Evolutionary conservation across 176 grass and related monocot genomes (phyloP).

Genomic region (Musa beccarii): DNA sequence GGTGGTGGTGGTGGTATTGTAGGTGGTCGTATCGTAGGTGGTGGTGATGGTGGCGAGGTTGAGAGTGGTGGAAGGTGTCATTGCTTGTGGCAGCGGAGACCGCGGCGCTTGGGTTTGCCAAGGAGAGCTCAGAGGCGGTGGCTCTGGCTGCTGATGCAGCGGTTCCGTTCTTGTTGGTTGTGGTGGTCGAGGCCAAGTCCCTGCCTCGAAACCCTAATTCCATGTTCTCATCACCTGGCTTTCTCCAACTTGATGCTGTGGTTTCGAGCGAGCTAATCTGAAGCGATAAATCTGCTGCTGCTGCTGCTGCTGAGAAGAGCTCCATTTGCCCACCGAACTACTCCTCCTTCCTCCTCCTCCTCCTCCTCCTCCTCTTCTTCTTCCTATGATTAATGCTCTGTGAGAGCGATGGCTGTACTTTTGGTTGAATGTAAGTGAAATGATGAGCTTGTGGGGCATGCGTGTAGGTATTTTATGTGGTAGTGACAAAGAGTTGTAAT

Average conservation of each 20-base stretch:
- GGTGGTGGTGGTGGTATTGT: constrained; percentile 22
- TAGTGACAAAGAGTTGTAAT: neutral
- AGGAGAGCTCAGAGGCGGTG: constrained; percentile 6
- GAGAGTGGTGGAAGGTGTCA: neutral
- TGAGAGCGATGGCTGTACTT: neutral
- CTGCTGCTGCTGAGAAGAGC: constrained; percentile 37
- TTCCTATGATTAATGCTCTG: no score
- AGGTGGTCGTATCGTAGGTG: constrained; percentile 27
- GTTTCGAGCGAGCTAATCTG: constrained; percentile 54
- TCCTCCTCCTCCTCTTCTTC: neutral
- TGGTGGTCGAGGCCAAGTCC: constrained; percentile 23
- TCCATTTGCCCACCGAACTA: constrained; percentile 35
- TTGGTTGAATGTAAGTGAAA: neutral
- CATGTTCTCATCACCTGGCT: neutral
- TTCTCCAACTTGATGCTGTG: constrained; percentile 26
- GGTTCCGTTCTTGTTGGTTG: neutral
- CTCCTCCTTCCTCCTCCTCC: neutral
- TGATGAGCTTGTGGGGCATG: constrained; percentile 18
- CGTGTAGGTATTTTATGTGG: constrained; percentile 24
- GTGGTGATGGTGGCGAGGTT: constrained; percentile 10
- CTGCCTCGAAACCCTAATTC: constrained; percentile 84
- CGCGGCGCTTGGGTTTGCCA: neutral
- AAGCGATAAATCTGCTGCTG: constrained; percentile 62
- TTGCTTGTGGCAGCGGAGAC: neutral
- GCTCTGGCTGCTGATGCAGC: constrained; percentile 5